These are phyloP conservation scores for Solanum hybrid DNA, from an alignment of 305 asterid species.

Conservation along the genomic window DNA sequence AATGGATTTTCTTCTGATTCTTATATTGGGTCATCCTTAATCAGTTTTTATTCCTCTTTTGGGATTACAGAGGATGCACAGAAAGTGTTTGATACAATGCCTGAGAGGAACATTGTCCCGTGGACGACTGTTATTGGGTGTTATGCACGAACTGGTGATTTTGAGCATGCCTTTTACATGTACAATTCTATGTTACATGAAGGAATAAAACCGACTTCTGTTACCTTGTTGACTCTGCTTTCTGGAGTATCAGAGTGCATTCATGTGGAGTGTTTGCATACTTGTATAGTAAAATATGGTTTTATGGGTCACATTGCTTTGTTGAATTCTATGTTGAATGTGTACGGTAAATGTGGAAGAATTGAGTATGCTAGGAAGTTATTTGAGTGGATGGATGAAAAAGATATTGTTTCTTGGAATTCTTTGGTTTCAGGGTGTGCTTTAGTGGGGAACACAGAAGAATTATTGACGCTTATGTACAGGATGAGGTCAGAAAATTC, in stretches of 20 bases:
- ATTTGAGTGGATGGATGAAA: conserved; percentile 42
- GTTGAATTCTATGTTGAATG: conserved; percentile 52
- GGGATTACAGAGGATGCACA: conserved; percentile 29
- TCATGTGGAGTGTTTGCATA: conserved; percentile 41
- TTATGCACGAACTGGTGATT: conserved; percentile 40
- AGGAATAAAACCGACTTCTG: conserved; percentile 41
- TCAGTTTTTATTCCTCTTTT: conserved; percentile 45
- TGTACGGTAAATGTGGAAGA: conserved; percentile 61
- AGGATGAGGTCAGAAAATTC: conserved; percentile 44
- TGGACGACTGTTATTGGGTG: conserved; percentile 82
- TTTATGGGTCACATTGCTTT: conserved; percentile 27
- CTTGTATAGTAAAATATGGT: conserved; percentile 36
- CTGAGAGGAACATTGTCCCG: conserved; percentile 47
- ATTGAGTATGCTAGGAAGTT: conserved; percentile 46
- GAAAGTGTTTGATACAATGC: conserved; percentile 62
- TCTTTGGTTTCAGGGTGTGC: conserved; percentile 60
- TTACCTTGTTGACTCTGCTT: conserved; percentile 54
- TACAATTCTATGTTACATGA: conserved; percentile 44
- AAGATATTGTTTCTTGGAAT: conserved; percentile 75
- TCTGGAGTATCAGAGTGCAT: conserved; percentile 36
- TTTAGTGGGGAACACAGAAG: conserved; percentile 23
- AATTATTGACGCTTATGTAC: conserved; percentile 31
- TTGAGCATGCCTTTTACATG: conserved; percentile 38
- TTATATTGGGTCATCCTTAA: conserved; percentile 54
- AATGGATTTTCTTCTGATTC: conserved; percentile 55